Base-by-base conservation (phyloP, 1,139 yeast species). In the Arxiozyma bovina region DNA sequence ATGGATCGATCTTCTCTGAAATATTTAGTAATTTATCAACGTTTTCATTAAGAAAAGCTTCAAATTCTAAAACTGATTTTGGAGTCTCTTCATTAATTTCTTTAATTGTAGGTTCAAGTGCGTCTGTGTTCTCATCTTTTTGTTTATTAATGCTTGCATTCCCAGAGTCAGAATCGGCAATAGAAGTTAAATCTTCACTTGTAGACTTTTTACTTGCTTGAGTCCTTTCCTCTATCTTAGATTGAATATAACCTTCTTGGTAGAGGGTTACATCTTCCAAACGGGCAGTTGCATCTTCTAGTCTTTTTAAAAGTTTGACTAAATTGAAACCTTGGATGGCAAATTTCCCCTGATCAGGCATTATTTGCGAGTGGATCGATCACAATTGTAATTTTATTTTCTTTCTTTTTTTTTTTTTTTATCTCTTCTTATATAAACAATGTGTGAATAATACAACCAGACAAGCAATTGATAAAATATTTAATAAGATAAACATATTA, bases 231-330 rank as follows among this genome's bases (percentile, higher is more conserved):
- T 58, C 60, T 23, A 65, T 52, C 55, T 66, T 68, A 9, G 68
- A 55, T 52, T 67, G 69, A 42, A 68, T 57, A 53, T 68, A 69
- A 17, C 67, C 84, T 59, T 85, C 87, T 68, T 87, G 96, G 68
- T 80, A 84, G 55, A 87, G 79, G 25, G 96, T 87, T 55, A 90
- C 82, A 70, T 90, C 96, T 66, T 90, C 97, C 64, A 90, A 80
- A 53, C 97, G 81, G 17, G 96, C 85, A 17, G 97, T 89, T 45
- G 97, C 97, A 20, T 96, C 93, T 71, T 90, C 97, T 64, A 90
- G 79, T 60, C 96, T 74, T 67, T 88, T 88, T 73, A 88, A 79
- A 55, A 88, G 78, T 56, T 94, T 88, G 49, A 86, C 87, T 58
- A 88, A 77, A 68, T 87, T 88, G 74, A 85, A 87, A 23, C 94